Percentiles rank a stretch among this genome's conserved stretches.
phyloP scores from a whole-genome alignment of 345 rosid genomes.

The Brassica juncea region DNA sequence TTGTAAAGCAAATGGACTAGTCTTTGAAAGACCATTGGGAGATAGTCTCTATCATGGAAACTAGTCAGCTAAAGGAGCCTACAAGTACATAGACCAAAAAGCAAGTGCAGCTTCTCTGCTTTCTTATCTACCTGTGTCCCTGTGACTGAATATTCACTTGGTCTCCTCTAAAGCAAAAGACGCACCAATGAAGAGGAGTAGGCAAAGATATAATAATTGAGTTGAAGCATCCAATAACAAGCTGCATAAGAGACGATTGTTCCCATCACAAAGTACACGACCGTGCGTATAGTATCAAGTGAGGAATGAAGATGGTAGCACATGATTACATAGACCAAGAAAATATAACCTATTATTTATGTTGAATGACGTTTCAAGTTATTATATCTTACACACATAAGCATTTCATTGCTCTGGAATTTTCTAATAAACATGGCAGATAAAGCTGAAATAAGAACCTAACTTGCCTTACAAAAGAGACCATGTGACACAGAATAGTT shows the following conservation, averaged over 20 bases:
- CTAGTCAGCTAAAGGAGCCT: constrained; percentile 41
- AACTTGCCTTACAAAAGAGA: not conserved
- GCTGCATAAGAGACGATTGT: constrained; percentile 12
- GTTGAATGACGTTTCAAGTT: constrained; percentile 11
- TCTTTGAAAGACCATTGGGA: constrained; percentile 43
- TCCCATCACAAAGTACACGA: constrained; percentile 11
- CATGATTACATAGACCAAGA: not conserved
- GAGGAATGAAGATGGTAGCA: not conserved
- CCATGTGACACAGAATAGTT: not conserved
- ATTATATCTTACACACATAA: constrained; percentile 28
- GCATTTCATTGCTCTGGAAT: not conserved
- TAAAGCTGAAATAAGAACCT: not conserved
- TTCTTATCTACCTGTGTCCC: constrained; percentile 16
- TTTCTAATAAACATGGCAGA: not conserved
- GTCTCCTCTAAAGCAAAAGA: constrained; percentile 13
- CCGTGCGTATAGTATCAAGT: not conserved
- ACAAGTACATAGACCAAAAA: constrained; percentile 29
- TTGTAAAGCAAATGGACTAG: constrained; percentile 61
- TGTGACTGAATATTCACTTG: constrained; percentile 32
- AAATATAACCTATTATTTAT: not conserved
- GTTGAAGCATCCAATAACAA: constrained; percentile 3
- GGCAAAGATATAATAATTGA: constrained; percentile 12
- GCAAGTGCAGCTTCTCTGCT: constrained; percentile 26
- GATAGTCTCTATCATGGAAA: constrained; percentile 40
- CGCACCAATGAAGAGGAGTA: not conserved